phyloP scores from a whole-genome alignment of 768 basidiomycete species.

The Fistulinella prunicolor region DNA sequence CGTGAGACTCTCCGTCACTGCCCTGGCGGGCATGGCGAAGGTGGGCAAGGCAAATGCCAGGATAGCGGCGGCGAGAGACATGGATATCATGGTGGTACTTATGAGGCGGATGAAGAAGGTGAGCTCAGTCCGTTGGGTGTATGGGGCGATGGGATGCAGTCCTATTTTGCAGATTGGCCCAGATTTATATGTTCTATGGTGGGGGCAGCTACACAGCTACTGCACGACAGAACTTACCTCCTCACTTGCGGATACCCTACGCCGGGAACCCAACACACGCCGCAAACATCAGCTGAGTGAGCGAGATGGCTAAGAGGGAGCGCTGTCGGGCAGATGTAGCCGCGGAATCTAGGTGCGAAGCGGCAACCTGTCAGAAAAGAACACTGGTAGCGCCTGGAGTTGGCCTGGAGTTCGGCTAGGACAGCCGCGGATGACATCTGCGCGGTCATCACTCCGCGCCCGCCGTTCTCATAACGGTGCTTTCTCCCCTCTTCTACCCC shows the following conservation, averaged over 20 bases:
- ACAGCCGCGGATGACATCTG: background rate
- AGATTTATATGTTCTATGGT: slow-evolving; percentile 17
- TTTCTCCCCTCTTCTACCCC: too few relatives aligned
- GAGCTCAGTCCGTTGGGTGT: background rate
- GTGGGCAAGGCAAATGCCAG: slow-evolving; percentile 17
- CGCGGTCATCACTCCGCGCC: background rate
- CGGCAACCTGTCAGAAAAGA: too few relatives aligned
- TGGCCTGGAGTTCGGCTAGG: background rate
- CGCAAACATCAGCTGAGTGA: slow-evolving; percentile 5
- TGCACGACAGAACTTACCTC: too few relatives aligned
- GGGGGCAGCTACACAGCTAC: background rate
- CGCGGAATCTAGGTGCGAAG: background rate
- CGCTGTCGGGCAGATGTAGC: background rate
- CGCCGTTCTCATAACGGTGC: slow-evolving; percentile 7
- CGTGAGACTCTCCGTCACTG: slow-evolving; percentile 12
- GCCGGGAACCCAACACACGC: too few relatives aligned
- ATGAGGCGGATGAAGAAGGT: background rate
- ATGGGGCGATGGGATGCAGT: background rate
- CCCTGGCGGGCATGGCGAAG: slow-evolving; percentile 11
- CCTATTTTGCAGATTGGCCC: background rate
- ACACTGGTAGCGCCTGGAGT: too few relatives aligned
- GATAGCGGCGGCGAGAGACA: slow-evolving; percentile 4
- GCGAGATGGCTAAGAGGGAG: background rate
- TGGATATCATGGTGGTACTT: slow-evolving; percentile 24
- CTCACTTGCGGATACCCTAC: too few relatives aligned